Conservation (phyloP, 345 rosid genomes). For the Pistacia integerrima region DNA sequence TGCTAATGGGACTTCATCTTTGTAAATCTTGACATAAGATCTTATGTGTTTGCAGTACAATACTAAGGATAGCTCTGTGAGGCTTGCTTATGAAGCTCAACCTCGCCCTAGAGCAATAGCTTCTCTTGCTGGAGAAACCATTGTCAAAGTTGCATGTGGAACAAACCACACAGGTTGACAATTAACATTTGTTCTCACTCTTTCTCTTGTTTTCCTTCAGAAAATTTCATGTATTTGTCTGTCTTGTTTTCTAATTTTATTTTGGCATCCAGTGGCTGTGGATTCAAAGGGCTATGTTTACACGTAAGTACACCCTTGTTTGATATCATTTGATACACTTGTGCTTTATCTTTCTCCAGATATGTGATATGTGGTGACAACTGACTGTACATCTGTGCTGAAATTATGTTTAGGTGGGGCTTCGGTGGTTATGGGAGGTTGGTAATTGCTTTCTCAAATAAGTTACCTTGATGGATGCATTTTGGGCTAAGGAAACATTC, state of each 20-base stretch:
- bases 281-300: slow-evolving; percentile 87
- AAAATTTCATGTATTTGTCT: slow-evolving; percentile 10
- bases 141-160: slow-evolving; percentile 96
- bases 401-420: slow-evolving; percentile 77
- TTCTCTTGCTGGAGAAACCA: slow-evolving; percentile 74
- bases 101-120: slow-evolving; percentile 86
- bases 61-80: slow-evolving; percentile 89
- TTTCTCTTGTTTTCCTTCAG: background rate
- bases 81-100: slow-evolving; percentile 92
- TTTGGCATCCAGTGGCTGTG: slow-evolving; percentile 73
- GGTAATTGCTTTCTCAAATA: slow-evolving; percentile 24
- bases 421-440: slow-evolving; percentile 99
- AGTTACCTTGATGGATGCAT: slow-evolving; percentile 1
- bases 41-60: slow-evolving; percentile 63
- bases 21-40: slow-evolving; percentile 3
- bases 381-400: slow-evolving; percentile 25
- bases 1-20: slow-evolving; percentile 5
- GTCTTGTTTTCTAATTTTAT: slow-evolving; percentile 14
- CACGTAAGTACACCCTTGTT: slow-evolving; percentile 65
- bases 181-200: background rate
- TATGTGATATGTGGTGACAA: slow-evolving; percentile 9
- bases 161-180: slow-evolving; percentile 86
- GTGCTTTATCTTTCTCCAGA: slow-evolving; percentile 12
- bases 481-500: slow-evolving; percentile 6
- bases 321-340: background rate